Percentiles rank a stretch among this genome's conserved stretches.
Evolutionary conservation across 1,284 basidiomycete genomes (phyloP).

Genomic region (Wallemia hederae): DNA sequence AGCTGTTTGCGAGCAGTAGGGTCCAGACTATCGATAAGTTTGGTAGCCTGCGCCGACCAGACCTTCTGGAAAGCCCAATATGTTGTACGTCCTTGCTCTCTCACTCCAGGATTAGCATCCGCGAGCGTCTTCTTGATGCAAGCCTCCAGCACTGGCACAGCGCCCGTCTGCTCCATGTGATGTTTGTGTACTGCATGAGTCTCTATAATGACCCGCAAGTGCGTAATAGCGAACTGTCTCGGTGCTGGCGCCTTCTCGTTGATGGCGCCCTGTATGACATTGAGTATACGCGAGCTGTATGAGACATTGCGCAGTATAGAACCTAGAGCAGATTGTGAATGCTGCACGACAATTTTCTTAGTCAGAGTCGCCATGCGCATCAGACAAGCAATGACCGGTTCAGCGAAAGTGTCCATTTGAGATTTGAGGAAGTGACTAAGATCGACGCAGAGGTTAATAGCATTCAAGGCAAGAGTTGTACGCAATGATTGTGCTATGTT

Average conservation of each 20-base stretch:
- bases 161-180: conserved; percentile 20
- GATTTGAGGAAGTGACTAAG: conserved; percentile 38
- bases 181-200: conserved; percentile 11
- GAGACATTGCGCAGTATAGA: conserved; percentile 40
- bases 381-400: conserved; percentile 39
- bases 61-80: conserved; percentile 56
- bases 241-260: conserved; percentile 62
- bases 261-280: conserved; percentile 39
- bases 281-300: conserved; percentile 35
- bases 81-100: conserved; percentile 35
- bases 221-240: conserved; percentile 28
- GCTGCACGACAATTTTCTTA: conserved; percentile 75
- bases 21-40: conserved; percentile 41
- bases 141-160: conserved; percentile 38
- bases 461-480: conserved; percentile 61
- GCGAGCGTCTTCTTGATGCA: conserved; percentile 36
- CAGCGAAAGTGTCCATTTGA: conserved; percentile 43
- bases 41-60: conserved; percentile 38
- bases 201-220: conserved; percentile 13
- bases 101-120: conserved; percentile 52
- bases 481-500: conserved; percentile 30
- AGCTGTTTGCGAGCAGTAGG: conserved; percentile 42
- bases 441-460: conserved; percentile 50
- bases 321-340: conserved; percentile 44
- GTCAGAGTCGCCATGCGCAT: conserved; percentile 70